Conservation (phyloP, 306 rosid genomes). For the Quercus agrifolia region DNA sequence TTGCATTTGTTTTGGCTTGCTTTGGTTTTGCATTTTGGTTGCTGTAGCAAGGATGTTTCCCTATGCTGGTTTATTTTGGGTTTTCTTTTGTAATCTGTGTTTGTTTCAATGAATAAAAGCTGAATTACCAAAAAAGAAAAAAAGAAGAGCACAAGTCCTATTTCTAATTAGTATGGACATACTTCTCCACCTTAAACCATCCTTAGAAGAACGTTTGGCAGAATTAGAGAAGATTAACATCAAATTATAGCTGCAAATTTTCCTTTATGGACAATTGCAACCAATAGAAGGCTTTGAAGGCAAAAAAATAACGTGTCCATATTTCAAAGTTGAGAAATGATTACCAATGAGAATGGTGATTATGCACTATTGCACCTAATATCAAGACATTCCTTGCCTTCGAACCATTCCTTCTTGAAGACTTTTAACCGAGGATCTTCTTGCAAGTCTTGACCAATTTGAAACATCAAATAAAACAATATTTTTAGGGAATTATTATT, state of each 20-base stretch:
- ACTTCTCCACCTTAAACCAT: not conserved
- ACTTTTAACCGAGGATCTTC: conserved; percentile 83
- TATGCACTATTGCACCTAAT: conserved; percentile 75
- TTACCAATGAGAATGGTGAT: conserved; percentile 82
- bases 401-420: conserved; percentile 78
- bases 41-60: no score
- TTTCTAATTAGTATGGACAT: not conserved
- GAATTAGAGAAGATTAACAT: not conserved
- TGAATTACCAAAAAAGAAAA: no score
- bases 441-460: conserved; percentile 60
- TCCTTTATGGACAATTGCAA: not conserved
- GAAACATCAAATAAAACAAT: conserved; percentile 14
- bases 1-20: no score
- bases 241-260: not conserved
- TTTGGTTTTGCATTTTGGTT: no score
- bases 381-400: conserved; percentile 86
- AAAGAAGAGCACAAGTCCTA: not conserved
- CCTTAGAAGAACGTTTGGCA: not conserved
- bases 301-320: not conserved
- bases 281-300: not conserved
- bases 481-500: not conserved
- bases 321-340: not conserved
- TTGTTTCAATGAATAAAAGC: no score
- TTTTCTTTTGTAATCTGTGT: no score
- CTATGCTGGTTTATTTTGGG: no score